These are phyloP conservation scores for Xylaria sp. DNA, from an alignment of 2,329 filamentous ascomycete genomes.

Conservation along the genomic window DNA sequence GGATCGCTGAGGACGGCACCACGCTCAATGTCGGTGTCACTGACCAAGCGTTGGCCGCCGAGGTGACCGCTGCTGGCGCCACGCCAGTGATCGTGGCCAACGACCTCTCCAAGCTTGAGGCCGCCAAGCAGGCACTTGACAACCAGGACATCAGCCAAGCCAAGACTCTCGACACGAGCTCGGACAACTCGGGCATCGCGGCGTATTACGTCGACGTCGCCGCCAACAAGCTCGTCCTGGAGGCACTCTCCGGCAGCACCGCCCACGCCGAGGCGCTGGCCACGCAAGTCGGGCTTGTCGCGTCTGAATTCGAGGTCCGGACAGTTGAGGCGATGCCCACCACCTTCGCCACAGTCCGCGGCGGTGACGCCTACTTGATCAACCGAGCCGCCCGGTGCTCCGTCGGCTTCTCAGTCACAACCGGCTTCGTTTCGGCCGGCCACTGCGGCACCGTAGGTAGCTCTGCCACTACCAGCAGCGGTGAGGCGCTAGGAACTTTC, in stretches of 20 bases:
- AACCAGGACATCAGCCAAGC: constrained; percentile 48
- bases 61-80: constrained; percentile 52
- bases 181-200: constrained; percentile 48
- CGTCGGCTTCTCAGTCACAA: constrained; percentile 54
- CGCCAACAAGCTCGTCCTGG: constrained; percentile 54
- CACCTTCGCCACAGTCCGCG: constrained; percentile 47
- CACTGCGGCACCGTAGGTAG: constrained; percentile 51
- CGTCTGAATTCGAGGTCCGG: constrained; percentile 51
- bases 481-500: constrained; percentile 50
- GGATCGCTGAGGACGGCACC: constrained; percentile 50
- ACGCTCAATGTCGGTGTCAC: constrained; percentile 52
- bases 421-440: constrained; percentile 54
- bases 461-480: constrained; percentile 48
- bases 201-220: constrained; percentile 53
- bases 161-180: constrained; percentile 43
- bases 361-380: constrained; percentile 54
- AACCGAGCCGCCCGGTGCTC: constrained; percentile 50
- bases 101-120: constrained; percentile 52
- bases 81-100: constrained; percentile 49
- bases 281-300: constrained; percentile 50
- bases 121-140: constrained; percentile 55
- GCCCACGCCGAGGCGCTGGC: constrained; percentile 51
- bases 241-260: constrained; percentile 51
- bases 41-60: constrained; percentile 49
- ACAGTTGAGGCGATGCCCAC: constrained; percentile 49